Evolutionary conservation across 2,329 filamentous ascomycete species (phyloP).

Genomic region (Penicillium sp.): DNA sequence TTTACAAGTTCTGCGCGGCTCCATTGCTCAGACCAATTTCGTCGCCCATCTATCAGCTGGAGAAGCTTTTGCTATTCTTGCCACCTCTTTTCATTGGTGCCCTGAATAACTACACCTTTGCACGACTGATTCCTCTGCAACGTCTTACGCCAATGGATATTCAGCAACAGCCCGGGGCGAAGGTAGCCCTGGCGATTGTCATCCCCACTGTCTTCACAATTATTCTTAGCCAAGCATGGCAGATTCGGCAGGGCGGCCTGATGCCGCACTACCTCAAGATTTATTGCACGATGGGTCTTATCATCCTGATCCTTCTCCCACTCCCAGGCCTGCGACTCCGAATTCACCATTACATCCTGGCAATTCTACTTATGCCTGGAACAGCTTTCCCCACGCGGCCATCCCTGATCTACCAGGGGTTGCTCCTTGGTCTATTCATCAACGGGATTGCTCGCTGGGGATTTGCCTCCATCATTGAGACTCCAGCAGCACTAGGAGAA

Average conservation of each 20-base stretch:
- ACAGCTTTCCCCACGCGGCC: slow-evolving; percentile 86
- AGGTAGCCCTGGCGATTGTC: slow-evolving; percentile 75
- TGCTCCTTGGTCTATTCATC: slow-evolving; percentile 86
- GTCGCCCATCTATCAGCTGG: slow-evolving; percentile 60
- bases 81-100: slow-evolving; percentile 88
- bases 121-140: slow-evolving; percentile 81
- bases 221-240: slow-evolving; percentile 73
- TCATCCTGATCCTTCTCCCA: slow-evolving; percentile 67
- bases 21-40: slow-evolving; percentile 71
- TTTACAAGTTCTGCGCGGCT: slow-evolving; percentile 77
- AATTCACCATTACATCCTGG: slow-evolving; percentile 93
- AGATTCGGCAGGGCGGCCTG: slow-evolving; percentile 79
- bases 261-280: slow-evolving; percentile 73
- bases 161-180: slow-evolving; percentile 81
- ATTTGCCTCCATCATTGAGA: slow-evolving; percentile 85
- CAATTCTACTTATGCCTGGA: slow-evolving; percentile 79
- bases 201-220: slow-evolving; percentile 67
- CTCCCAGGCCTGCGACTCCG: slow-evolving; percentile 77
- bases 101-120: slow-evolving; percentile 91
- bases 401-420: slow-evolving; percentile 79
- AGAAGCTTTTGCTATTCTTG: slow-evolving; percentile 87
- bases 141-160: slow-evolving; percentile 90
- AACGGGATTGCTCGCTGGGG: slow-evolving; percentile 94
- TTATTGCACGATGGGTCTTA: slow-evolving; percentile 65
- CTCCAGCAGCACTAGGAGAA: slow-evolving; percentile 64